Base-by-base conservation (phyloP, 83 land plant genomes). In the Diphasiastrum complanatum region DNA sequence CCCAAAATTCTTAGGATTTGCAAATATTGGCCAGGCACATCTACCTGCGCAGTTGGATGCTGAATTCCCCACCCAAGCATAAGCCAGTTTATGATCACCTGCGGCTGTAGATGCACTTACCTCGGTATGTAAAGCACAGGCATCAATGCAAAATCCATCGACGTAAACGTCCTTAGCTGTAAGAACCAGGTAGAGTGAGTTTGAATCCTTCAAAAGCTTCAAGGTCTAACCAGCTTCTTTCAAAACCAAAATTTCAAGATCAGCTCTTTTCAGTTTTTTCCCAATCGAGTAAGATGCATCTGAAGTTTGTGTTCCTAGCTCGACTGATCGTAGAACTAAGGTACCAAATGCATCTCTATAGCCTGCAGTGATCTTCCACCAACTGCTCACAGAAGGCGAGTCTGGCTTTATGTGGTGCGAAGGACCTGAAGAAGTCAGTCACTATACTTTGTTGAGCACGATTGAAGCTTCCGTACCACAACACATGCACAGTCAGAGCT, bases 381-480 rank as follows among this genome's bases (percentile, higher is more conserved):
- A 60, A 10, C 16, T 5, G 1, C 27, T 8, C 4, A 60, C 63
- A 19, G 63, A 19, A 2, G 63, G 63, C 5, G 12, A 24, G 2
- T 4, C 19, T 18, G 2, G 4, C 4, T 26, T 19, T 33, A 5
- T 5, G 33, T 11, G 33, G 14, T 2, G 18, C 5, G 52, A 60
- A 40, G 29, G 63, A 60, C 4, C 3, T 3, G 5, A 60, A 40
- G 51, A 60, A 60, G 29, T 60, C 63, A 1, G 46, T 40, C 5
- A 60, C 49, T 2, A 43, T 25, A 10, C 28, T 25, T 5, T 27
- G 24, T 28, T 60, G 50, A 18, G 54, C 2, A 2, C 8, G 14
- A 2, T 32, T 14, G 63, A 60, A 60, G 48, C 12, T 5, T 6
- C 63, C 63, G 27, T 60, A 60, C 63, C 63, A 60, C 4, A 60